Evolutionary conservation across 352 stramenopile genomes (phyloP).

Genomic region (Globisporangium apiculatum): DNA sequence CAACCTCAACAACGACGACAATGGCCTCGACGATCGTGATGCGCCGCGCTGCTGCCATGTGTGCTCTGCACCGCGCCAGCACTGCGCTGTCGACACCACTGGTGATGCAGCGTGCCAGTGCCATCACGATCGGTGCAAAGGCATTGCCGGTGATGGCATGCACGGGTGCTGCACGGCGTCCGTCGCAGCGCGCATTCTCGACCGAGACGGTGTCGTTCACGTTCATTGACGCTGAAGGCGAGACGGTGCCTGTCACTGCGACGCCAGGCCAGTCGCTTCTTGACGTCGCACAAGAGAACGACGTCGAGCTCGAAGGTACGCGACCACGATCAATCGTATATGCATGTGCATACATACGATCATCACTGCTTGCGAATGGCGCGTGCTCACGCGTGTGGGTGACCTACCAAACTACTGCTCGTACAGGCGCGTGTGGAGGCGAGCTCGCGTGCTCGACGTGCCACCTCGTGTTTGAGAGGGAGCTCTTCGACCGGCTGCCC

Average conservation of each 20-base stretch:
- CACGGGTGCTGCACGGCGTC: not conserved
- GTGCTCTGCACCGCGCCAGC: not conserved
- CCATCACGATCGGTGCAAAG: too few species aligned
- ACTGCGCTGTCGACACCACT: not conserved
- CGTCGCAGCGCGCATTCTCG: slow-evolving; percentile 26
- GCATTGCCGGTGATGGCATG: too few species aligned
- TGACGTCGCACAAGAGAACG: slow-evolving; percentile 90
- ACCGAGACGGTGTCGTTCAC: slow-evolving; percentile 60
- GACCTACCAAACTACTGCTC: not conserved
- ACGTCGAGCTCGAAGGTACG: slow-evolving; percentile 88
- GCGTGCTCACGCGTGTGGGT: not conserved
- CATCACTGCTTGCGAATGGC: not conserved
- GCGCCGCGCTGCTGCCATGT: slow-evolving; percentile 1
- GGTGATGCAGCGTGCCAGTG: not conserved
- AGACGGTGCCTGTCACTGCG: slow-evolving; percentile 60
- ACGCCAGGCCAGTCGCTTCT: slow-evolving; percentile 73
- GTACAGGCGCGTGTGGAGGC: slow-evolving; percentile 81
- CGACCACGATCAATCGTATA: not conserved
- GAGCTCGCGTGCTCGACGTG: slow-evolving; percentile 93
- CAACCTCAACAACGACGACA: not conserved
- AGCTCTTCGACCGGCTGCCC: slow-evolving; percentile 84
- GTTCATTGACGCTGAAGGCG: slow-evolving; percentile 80
- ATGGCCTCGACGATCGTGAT: slow-evolving; percentile 3
- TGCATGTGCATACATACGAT: not conserved
- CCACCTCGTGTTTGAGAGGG: slow-evolving; percentile 89